Base-by-base conservation (phyloP, 148 eudicot species). In the Salicornia ramosissima region DNA sequence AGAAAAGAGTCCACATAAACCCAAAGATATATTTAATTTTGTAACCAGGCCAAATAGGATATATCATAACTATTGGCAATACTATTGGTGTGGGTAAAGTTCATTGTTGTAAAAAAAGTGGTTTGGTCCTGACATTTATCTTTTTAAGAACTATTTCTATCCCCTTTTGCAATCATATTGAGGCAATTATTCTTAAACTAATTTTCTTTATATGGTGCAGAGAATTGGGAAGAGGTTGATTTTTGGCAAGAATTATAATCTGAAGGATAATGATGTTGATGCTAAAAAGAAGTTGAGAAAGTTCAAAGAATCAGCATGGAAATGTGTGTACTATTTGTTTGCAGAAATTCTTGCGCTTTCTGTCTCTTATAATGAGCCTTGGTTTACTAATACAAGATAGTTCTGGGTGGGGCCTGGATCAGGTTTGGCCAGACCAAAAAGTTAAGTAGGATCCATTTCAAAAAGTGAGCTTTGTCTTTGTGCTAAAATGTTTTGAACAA, bases 251-350 rank as follows among this genome's bases (percentile, higher is more conserved):
- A 83, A 78, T 67, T 64, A 71, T 61, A 71, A 80, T 67, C 42
- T 52, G 21, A 79, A 80, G 31, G 84, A 85, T 39, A 61, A 72
- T 46, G 89, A 85, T 62, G 57, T 72, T 0, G 87, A 75, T 5
- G 82, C 81, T 55, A 83, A 66, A 68, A 87, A 82, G 83, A 92
- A 76, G 83, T 72, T 92, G 22, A 69, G 81, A 60, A 92, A 92
- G 80, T 92, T 92, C 81, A 92, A 92, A 81, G 97, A 92, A 75
- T 92, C 97, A 13, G 96, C 97, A 24, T 92, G 97, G 97, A 92
- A 92, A 80, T 89, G 85, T 72, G 63, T 92, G 33, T 92, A 92
- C 78, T 92, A 65, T 78, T 89, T 92, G 68, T 92, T 96, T 52
- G 97, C 96, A 28, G 97, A 92, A 82, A 39, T 89, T 42, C 77